Base-by-base conservation (phyloP, 257 asterid genomes). In the Solanum phureja region DNA sequence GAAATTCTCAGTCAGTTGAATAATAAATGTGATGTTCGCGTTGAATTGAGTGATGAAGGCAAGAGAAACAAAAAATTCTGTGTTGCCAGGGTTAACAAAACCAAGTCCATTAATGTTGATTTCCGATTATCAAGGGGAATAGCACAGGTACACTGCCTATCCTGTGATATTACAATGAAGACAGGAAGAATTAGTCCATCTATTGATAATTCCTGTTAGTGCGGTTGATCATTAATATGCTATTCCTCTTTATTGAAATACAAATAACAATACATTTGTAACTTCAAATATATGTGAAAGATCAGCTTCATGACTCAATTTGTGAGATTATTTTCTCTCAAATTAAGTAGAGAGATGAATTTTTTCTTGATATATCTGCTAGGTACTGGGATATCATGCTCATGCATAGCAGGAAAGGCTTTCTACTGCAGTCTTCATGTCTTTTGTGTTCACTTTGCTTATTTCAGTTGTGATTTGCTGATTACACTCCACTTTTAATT, bases 81-180 rank as follows among this genome's bases (percentile, higher is more conserved):
- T 89, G 94, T 93, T 87, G 89, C 98, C 89, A 93, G 92, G 93
- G 89, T 94, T 87, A 91, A 96, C 79, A 94, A 94, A 93, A 94
- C 94, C 92, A 95, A 93, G 88, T 95, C 99, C 35, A 95, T 95
- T 90, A 97, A 94, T 90, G 95, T 97, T 87, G 99, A 97, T 91
- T 95, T 97, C 89, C 94, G 99, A 92, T 91, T 97, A 88, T 95
- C 99, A 77, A 94, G 98, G 94, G 99, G 98, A 90, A 95, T 97
- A 83, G 96, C 98, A 58, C 98, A 96, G 98, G 99, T 97, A 91
- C 82, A 49, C 38, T 87, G 92, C 87, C 88, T 69, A 60, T 88
- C 75, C 83, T 88, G 82, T 73, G 72, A 58, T 86, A 72, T 73
- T 86, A 73, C 66, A 44, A 73, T 73, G 42, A 81, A 9, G 72